phyloP scores from a whole-genome alignment of 2,329 filamentous ascomycete genomes.

The Nemania bipapillata region DNA sequence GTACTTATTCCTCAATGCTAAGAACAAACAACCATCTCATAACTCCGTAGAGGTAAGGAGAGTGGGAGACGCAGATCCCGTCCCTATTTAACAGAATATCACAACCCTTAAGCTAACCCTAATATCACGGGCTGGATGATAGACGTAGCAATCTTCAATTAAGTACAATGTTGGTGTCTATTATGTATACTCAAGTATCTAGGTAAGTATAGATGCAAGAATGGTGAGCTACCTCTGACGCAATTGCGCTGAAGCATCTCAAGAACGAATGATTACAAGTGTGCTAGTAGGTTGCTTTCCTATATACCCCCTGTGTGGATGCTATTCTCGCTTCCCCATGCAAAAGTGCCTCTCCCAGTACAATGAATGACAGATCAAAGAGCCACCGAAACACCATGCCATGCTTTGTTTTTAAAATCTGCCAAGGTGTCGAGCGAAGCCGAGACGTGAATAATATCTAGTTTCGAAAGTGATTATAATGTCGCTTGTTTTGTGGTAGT shows the following conservation, averaged over 20 bases:
- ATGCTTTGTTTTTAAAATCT: conserved; percentile 33
- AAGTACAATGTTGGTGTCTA: conserved; percentile 18
- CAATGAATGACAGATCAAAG: conserved; percentile 18
- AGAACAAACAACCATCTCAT: no score
- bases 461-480: background rate
- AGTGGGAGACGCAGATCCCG: no score
- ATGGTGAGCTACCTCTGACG: conserved; percentile 2
- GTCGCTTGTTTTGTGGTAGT: background rate
- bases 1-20: no score
- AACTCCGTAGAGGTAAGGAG: no score
- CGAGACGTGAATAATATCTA: conserved; percentile 1
- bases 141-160: background rate
- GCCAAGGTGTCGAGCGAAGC: conserved; percentile 18
- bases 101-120: conserved; percentile 59
- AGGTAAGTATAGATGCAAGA: conserved; percentile 26
- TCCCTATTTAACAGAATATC: background rate
- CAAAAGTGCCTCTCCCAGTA: conserved; percentile 14
- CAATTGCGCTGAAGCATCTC: conserved; percentile 12
- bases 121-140: background rate
- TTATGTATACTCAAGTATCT: conserved; percentile 21
- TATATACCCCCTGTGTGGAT: conserved; percentile 22
- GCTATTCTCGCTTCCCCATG: conserved; percentile 20
- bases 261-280: conserved; percentile 38
- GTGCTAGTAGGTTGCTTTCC: conserved; percentile 16
- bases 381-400: conserved; percentile 32